Evolutionary conservation across 352 stramenopile genomes (phyloP), one percentile per base, ranked within the genome.

Genomic region (Pythium phragmitis): DNA sequence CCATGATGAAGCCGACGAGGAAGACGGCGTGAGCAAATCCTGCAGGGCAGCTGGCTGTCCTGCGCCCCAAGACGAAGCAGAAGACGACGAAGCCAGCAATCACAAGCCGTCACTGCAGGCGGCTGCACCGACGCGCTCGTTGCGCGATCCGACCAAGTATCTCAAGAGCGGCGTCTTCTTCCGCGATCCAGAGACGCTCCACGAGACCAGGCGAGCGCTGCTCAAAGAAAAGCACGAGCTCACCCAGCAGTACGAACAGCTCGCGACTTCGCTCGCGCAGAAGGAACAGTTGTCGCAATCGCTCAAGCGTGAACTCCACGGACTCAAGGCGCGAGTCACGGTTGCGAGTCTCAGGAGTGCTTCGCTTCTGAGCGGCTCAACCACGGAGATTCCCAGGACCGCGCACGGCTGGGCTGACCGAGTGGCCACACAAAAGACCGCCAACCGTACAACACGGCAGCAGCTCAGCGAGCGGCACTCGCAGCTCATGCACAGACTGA

Each of bases 291-390:
- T 73, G 6, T 76, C 75, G 0, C 19, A 54, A 0, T 36, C 53
- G 1, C 56, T 88, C 12, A 85, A 81, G 61, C 72, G 65, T 13
- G 76, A 91, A 16, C 63, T 91, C 5, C 56, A 76, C 19, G 72
- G 77, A 1, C 62, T 91, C 36, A 89, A 91, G 57, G 75, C 77
- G 1, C 70, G 73, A 26, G 64, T 85, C n/a, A 78, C 74, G n/a
- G 63, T 91, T 28, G 64, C 68, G 13, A 67, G 34, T n/a, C 41
- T 77, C 39, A 60, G 8, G 2, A 12, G 12, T 4, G 8, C 39
- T 21, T 17, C 17, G 1, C 13, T 17, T 2, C 11, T 7, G n/a
- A 2, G 48, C 46, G 17, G 68, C 30, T 23, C 68, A 65, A 4
- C 21, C 17, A 30, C 17, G 11, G 7, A 13, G 0, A 28, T 46